A percentile compares a stretch with the other conserved stretches of the same genome.
Conservation (phyloP, 2,329 filamentous ascomycete genomes). For the Xylaria sp. region DNA sequence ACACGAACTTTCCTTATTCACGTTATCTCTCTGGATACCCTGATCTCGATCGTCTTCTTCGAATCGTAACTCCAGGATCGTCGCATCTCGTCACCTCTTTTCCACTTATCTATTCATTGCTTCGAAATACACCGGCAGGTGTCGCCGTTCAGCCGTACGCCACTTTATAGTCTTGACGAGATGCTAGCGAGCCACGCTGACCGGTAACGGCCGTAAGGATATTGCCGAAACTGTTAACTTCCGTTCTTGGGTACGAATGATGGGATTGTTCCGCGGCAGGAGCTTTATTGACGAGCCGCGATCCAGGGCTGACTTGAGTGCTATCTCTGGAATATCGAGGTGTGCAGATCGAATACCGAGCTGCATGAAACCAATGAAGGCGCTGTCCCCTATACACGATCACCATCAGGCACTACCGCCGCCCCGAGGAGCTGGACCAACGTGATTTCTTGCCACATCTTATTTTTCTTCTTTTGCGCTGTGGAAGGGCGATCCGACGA, state of each 20-base stretch:
- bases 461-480: not conserved
- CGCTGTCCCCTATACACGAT: not conserved
- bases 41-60: not conserved
- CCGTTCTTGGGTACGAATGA: not conserved
- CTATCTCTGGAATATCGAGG: not conserved
- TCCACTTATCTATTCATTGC: not conserved
- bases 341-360: not conserved
- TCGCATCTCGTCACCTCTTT: not conserved
- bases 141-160: too few relatives aligned
- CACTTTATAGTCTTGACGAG: too few relatives aligned
- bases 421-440: not conserved
- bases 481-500: not conserved
- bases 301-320: not conserved
- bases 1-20: not conserved
- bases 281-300: not conserved
- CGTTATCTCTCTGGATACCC: not conserved
- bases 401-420: not conserved
- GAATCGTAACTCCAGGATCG: not conserved
- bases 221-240: not conserved
- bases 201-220: not conserved
- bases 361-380: not conserved
- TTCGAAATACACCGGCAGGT: not conserved
- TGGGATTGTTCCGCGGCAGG: not conserved
- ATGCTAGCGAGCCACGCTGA: too few relatives aligned
- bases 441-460: not conserved